Evolutionary conservation across 1,139 yeast genomes (phyloP), one percentile per base, ranked within the genome.

Genomic region (Kluyveromyces sp.): DNA sequence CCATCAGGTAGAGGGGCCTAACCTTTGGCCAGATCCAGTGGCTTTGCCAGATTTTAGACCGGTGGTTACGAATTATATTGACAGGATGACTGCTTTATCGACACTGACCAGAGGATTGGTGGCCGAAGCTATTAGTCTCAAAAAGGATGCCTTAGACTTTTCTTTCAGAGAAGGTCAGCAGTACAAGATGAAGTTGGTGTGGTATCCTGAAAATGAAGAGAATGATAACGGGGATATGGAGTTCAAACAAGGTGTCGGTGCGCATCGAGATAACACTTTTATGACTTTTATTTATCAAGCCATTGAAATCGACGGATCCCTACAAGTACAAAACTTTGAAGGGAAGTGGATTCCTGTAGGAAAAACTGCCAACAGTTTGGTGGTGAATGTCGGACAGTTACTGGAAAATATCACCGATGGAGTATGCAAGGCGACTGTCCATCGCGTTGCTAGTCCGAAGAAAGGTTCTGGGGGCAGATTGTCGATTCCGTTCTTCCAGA

Each of bases 251-350:
- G 85, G 87, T 2, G 80, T 76, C 30, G 87, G 88, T 1, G 83
- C 84, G 2, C 87, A 81, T 56, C 72, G 84, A 51, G 87, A 80
- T 54, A 75, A 80, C n/a, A 84, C 79, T 47, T 68, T 80, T 51
- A 55, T 80, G 37, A 79, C 85, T 0, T 76, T 71, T 54, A 78
- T 80, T 13, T 75, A 69, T 52, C 86, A 80, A 55, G 85, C 74
- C 2, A 69, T 77, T 0, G 64, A 68, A 37, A 74, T 73, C 45
- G 63, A 58, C 8, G 67, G 67, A 15, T 78, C 83, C 1, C 66
- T 81, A 18, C 83, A 81, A 54, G 85, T 80, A 3, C 76, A 79
- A 51, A 77, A 77, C 52, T 74, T 74, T 52, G 71, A 73, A 41
- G 86, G 86, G 7, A 61, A 76, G 30, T 81, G 88, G 88, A 65